Evolutionary conservation across 169 alveolate genomes (phyloP), one percentile per base, ranked within the genome.

Genomic region (Eimeria tenella): DNA sequence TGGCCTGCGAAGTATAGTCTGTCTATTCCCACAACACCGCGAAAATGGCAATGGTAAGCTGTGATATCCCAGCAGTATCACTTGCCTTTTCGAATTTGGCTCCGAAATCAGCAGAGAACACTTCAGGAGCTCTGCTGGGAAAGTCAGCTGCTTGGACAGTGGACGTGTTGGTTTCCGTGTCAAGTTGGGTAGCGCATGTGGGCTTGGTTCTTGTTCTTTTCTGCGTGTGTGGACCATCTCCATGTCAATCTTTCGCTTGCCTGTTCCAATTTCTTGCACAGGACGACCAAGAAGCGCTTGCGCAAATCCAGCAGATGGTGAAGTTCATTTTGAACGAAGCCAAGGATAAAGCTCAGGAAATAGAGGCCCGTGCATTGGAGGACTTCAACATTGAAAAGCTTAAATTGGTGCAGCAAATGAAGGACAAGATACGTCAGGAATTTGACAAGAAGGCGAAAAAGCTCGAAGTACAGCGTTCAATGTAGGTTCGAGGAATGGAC

Each of bases 251-350:
- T 31, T 31, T 31, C 42, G 42, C 42, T 31, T 31, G 42, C 42
- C 42, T 2, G 42, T 31, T 31, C 42, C 42, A 31, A 31, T 25
- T 25, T 23, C 42, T 73, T 56, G 58, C 53, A 21, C 93, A 88
- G 99, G 98, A 97, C 94, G 99, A 98, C 94, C 95, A 95, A 50
- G 99, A 98, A 77, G 99, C 99, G 81, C 98, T 97, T 94, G 96
- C 96, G 71, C 99, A 98, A 94, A 98, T 98, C 82, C 98, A 97
- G 95, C 99, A 98, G 94, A 98, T 98, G 99, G 98, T 98, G 31
- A 97, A 96, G 96, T 98, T 98, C 98, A 98, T 98, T 94, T 94
- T 98, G 75, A 98, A 98, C 94, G 99, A 98, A 92, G 99, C 99
- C 31, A 97, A 97, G 93, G 99, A 98, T 96, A 98, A 98, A 88